Base-by-base conservation (phyloP, 2,329 filamentous ascomycete species). In the Aspergillus sclerotialis region DNA sequence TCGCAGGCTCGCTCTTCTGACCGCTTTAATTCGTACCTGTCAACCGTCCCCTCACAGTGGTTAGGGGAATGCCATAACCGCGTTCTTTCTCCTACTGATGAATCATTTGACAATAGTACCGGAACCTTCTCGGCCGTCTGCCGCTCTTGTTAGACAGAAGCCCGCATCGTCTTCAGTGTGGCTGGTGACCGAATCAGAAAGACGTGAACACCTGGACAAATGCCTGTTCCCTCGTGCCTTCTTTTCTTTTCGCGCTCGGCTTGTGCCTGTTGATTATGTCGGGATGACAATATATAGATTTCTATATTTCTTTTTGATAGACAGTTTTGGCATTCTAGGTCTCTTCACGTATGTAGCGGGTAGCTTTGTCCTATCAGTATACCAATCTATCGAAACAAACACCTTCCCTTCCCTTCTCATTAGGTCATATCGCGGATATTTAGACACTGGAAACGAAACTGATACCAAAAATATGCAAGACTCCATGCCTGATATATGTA, bases 1-100 rank as follows among this genome's bases (percentile, higher is more conserved):
- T 53, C 57, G 29, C 53, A 54, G 6, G 56, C 60, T 23, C 52
- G 50, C 14, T 52, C 56, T 13, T 53, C 55, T 10, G 50, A 57
- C 13, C 56, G 56, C 33, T 64, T 63, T 52, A 62, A 62, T 35
- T 61, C 61, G 30, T 60, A 64, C 28, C 49, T 70, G 15, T 69
- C 67, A 9, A 63, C 63, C 6, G 62, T 69, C 4, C 62, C 62
- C 2, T 69, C 68, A 12, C 59, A 61, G 36, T 60, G 55, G 53
- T 63, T 60, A 9, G 56, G 52, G 10, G 59, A 63, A 32, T 52
- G 51, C 36, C 38, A 53, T 35, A 36, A 49, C 12, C 50, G 53
- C 35, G 46, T 40, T 18, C 28, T 46, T 9, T 49, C 51, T n/a
- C 43, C 49, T 5, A 43, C 46, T 9, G 45, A 42, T 24, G 43